Evolutionary conservation across 768 basidiomycete genomes (phyloP).

Genomic region (Macrocybe gigantea): DNA sequence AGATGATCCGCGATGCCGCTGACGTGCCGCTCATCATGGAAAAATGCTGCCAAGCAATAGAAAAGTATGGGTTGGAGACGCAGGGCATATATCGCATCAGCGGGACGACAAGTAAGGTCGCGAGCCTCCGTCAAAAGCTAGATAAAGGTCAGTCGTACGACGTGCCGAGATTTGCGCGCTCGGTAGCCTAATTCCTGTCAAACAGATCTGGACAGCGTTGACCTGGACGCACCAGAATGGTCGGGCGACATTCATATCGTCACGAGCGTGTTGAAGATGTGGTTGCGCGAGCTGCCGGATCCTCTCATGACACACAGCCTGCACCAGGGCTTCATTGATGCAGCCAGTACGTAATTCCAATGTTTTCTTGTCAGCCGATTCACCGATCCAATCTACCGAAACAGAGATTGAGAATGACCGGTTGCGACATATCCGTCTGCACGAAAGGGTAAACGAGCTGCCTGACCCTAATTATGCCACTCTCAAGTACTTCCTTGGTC

Average conservation of each 20-base stretch:
- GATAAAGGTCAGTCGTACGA: slow-evolving; percentile 62
- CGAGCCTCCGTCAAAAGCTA: slow-evolving; percentile 72
- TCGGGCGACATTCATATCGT: slow-evolving; percentile 93
- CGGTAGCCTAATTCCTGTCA: not conserved
- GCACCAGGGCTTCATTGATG: slow-evolving; percentile 93
- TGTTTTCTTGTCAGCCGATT: slow-evolving; percentile 1
- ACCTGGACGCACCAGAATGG: slow-evolving; percentile 88
- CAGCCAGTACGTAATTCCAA: slow-evolving; percentile 64
- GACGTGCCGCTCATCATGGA: slow-evolving; percentile 85
- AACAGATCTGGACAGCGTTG: slow-evolving; percentile 76
- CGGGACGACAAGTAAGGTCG: slow-evolving; percentile 84
- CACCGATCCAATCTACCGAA: not conserved
- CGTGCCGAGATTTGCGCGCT: slow-evolving; percentile 1
- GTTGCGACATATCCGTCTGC: slow-evolving; percentile 89
- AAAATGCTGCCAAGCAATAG: slow-evolving; percentile 89
- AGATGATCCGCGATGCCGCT: slow-evolving; percentile 85
- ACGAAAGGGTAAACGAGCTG: slow-evolving; percentile 95
- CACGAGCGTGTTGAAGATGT: slow-evolving; percentile 90
- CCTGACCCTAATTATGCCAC: slow-evolving; percentile 99
- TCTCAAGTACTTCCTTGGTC: slow-evolving; percentile 91
- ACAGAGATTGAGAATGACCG: slow-evolving; percentile 91
- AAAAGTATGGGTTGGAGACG: slow-evolving; percentile 75
- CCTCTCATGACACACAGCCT: slow-evolving; percentile 80
- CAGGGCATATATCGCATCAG: slow-evolving; percentile 94
- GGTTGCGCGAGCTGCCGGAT: slow-evolving; percentile 94